Evolutionary conservation across 352 stramenopile genomes (phyloP).

Genomic region (Blastocystis sp.): DNA sequence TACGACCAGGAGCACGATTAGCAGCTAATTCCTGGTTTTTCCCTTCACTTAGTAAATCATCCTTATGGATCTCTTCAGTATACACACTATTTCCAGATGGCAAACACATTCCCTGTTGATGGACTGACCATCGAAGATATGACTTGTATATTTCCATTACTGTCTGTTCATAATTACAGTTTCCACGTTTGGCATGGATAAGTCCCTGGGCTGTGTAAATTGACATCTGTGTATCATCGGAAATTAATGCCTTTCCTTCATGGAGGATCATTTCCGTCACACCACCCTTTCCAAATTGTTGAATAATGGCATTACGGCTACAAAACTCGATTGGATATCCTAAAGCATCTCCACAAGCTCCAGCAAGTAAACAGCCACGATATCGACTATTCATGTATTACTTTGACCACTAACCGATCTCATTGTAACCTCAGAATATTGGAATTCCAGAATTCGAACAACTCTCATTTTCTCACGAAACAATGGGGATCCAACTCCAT

Average conservation of each 20-base stretch:
- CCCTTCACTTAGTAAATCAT: not conserved
- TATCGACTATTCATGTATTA: not conserved
- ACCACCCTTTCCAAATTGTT: not conserved
- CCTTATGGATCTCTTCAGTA: not conserved
- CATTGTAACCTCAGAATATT: not conserved
- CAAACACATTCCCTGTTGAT: not conserved
- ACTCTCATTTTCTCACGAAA: no score
- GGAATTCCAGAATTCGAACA: not conserved
- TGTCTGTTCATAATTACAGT: constrained; percentile 22
- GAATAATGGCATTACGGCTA: not conserved
- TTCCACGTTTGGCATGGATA: not conserved
- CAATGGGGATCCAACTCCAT: not conserved
- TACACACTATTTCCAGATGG: not conserved
- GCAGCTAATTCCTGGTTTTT: not conserved
- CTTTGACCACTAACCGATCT: not conserved
- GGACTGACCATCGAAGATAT: not conserved
- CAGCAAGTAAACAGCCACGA: constrained; percentile 24
- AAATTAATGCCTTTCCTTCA: not conserved
- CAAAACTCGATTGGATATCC: not conserved
- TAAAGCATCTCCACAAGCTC: constrained; percentile 45
- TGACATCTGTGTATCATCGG: constrained; percentile 47
- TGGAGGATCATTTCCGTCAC: constrained; percentile 6
- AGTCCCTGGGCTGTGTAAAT: constrained; percentile 38
- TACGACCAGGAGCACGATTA: not conserved
- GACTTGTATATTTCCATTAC: constrained; percentile 41